phyloP scores from a whole-genome alignment of 2,329 filamentous ascomycete genomes.

The Stachybotrys echinatus region DNA sequence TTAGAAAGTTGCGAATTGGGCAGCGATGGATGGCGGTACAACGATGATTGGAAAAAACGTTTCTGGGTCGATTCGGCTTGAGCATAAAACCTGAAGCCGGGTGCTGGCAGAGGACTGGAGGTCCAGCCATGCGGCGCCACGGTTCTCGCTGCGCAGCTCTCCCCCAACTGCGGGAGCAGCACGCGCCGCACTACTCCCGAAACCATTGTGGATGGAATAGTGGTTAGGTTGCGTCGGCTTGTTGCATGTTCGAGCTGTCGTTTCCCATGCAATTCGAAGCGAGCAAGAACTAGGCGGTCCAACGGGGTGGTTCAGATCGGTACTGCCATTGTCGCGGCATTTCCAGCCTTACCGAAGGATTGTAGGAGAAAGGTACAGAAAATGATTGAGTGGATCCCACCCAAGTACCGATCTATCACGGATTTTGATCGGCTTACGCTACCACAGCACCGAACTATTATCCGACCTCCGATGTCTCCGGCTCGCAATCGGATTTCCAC shows the following conservation, averaged over 20 bases:
- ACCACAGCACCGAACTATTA: no score
- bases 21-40: neutral
- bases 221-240: conserved; percentile 13
- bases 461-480: no score
- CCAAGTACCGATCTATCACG: conserved; percentile 11
- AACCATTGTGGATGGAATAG: conserved; percentile 34
- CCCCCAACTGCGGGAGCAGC: conserved; percentile 42
- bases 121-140: neutral
- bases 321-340: conserved; percentile 30
- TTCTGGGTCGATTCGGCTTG: neutral
- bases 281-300: no score
- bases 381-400: conserved; percentile 6
- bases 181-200: conserved; percentile 43
- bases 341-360: conserved; percentile 20
- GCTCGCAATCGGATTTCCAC: no score
- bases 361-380: conserved; percentile 9
- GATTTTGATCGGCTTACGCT: conserved; percentile 2
- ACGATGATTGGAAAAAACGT: neutral
- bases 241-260: conserved; percentile 5
- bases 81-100: neutral
- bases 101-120: neutral
- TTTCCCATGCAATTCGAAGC: no score
- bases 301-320: conserved; percentile 7
- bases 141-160: conserved; percentile 14
- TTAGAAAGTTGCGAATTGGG: neutral